These are phyloP conservation scores for Xylariaceae sp. DNA, from an alignment of 2,329 filamentous ascomycete species.

Conservation along the genomic window DNA sequence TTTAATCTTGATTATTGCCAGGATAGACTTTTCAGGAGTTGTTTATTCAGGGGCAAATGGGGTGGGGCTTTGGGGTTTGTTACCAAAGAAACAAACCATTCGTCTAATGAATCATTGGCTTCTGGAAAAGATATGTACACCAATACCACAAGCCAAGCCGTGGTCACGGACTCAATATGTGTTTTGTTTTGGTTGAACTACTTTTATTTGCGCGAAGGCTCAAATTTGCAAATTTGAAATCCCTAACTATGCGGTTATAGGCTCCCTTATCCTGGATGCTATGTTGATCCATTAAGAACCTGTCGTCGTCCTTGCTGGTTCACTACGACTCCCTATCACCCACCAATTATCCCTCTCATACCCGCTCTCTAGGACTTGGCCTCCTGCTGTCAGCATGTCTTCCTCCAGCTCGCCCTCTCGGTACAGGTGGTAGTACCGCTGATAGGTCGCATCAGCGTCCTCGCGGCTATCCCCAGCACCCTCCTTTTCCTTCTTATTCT, in stretches of 20 bases:
- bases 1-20: conserved; percentile 6
- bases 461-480: background rate
- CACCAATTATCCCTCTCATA: conserved; percentile 99
- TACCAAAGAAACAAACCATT: too few relatives aligned
- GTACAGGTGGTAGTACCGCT: conserved; percentile 96
- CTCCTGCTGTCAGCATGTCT: conserved; percentile 77
- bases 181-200: conserved; percentile 1
- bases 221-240: conserved; percentile 22
- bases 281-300: conserved; percentile 2
- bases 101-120: too few relatives aligned
- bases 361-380: conserved; percentile 75
- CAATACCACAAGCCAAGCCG: conserved; percentile 16
- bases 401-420: conserved; percentile 83
- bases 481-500: conserved; percentile 25
- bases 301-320: conserved; percentile 13
- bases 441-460: conserved; percentile 60
- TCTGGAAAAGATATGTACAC: conserved; percentile 21
- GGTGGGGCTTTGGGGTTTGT: conserved; percentile 5
- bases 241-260: conserved; percentile 10
- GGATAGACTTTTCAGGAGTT: conserved; percentile 26
- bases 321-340: conserved; percentile 66
- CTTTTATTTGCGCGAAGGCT: conserved; percentile 16
- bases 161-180: conserved; percentile 9
- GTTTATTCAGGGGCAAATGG: conserved; percentile 23
- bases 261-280: conserved; percentile 8